A percentile compares a stretch with the other conserved stretches of the same genome.
Evolutionary conservation across 2,329 filamentous ascomycete genomes (phyloP).

Genomic region (Paecilomyces dactylethromorphus): DNA sequence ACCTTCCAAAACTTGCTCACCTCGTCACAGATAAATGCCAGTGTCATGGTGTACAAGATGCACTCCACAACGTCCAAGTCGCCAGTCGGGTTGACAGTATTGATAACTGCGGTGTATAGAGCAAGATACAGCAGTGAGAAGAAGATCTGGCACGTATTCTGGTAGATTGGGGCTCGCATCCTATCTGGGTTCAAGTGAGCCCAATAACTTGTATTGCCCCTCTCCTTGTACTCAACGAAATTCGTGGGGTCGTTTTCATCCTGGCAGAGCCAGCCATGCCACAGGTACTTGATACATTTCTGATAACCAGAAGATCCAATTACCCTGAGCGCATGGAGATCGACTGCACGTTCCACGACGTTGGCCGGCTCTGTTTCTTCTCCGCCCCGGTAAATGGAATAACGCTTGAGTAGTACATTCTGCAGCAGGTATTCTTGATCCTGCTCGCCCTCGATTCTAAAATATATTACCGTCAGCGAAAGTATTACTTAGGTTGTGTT

Average conservation of each 20-base stretch:
- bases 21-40: slow-evolving; percentile 88
- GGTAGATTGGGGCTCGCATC: slow-evolving; percentile 86
- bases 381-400: slow-evolving; percentile 70
- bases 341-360: slow-evolving; percentile 87
- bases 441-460: slow-evolving; percentile 77
- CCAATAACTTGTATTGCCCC: slow-evolving; percentile 70
- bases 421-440: slow-evolving; percentile 73
- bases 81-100: slow-evolving; percentile 80
- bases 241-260: slow-evolving; percentile 84
- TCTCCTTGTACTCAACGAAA: slow-evolving; percentile 81
- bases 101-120: slow-evolving; percentile 86
- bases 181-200: slow-evolving; percentile 87
- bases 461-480: background rate
- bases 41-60: slow-evolving; percentile 81
- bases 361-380: slow-evolving; percentile 71
- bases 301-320: slow-evolving; percentile 94
- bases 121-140: slow-evolving; percentile 76
- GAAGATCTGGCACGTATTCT: slow-evolving; percentile 81
- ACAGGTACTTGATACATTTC: slow-evolving; percentile 87
- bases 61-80: slow-evolving; percentile 80
- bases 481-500: too few species aligned
- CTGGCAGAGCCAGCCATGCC: slow-evolving; percentile 95
- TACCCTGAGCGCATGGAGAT: slow-evolving; percentile 79
- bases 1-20: slow-evolving; percentile 87
- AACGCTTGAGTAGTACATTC: slow-evolving; percentile 76